Evolutionary conservation across 768 basidiomycete genomes (phyloP).

Genomic region (Punctularia strigosozonata): DNA sequence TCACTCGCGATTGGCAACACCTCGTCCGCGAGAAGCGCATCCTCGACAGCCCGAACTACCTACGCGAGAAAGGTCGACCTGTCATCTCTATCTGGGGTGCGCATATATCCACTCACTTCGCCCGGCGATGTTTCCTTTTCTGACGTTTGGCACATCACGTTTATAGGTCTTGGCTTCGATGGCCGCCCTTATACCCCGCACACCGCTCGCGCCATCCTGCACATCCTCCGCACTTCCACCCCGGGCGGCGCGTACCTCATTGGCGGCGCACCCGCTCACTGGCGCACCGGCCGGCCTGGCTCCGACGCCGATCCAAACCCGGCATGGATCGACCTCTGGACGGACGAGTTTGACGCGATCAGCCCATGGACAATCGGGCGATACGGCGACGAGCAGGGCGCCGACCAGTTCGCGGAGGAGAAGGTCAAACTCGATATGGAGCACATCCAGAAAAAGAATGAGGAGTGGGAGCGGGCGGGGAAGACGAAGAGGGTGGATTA

Average conservation of each 20-base stretch:
- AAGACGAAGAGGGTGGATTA: conserved; percentile 52
- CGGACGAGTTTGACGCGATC: conserved; percentile 69
- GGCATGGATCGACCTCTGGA: conserved; percentile 56
- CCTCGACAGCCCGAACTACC: conserved; percentile 62
- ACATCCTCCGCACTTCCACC: conserved; percentile 46
- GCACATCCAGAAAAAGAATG: conserved; percentile 37
- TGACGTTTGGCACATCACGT: background rate
- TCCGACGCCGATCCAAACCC: conserved; percentile 62
- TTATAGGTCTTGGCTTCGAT: conserved; percentile 58
- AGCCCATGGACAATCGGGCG: conserved; percentile 79
- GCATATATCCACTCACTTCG: conserved; percentile 6
- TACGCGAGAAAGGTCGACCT: conserved; percentile 55
- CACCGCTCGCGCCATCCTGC: conserved; percentile 40
- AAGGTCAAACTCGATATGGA: conserved; percentile 57
- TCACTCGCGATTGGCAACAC: conserved; percentile 67
- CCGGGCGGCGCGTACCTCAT: conserved; percentile 69
- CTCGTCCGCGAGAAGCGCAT: conserved; percentile 49
- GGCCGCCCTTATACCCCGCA: conserved; percentile 50
- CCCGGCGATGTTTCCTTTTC: conserved; percentile 1
- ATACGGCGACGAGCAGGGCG: conserved; percentile 46
- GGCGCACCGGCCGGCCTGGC: conserved; percentile 61
- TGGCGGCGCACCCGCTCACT: conserved; percentile 59
- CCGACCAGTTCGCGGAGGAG: conserved; percentile 49
- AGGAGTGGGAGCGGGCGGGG: conserved; percentile 17
- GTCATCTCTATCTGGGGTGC: conserved; percentile 69